Evolutionary conservation across 495 filamentous ascomycete species (phyloP), one percentile per base, ranked within the genome.

Genomic region (Clohesyomyces aquaticus): DNA sequence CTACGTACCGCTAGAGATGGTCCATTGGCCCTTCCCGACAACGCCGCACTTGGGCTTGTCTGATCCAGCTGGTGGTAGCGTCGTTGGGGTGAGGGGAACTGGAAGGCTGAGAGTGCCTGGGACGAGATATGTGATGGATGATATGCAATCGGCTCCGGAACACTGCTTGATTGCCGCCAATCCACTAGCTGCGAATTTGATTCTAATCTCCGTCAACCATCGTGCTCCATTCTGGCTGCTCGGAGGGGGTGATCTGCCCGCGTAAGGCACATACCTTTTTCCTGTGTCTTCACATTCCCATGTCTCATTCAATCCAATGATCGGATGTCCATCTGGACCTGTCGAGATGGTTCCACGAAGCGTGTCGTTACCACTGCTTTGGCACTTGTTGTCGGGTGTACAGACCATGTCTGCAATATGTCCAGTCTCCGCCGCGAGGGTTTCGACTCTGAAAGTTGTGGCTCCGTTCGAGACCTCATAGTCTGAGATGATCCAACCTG

Each of bases 71-170:
- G 56, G 56, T 25, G 56, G 43, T 19, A 26, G 22, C 16, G 56
- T 42, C 45, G 38, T 25, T 38, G 56, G 56, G 8, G 56, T 59
- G n/a, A 59, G 46, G 23, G 56, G 56, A 19, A 59, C 21, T 12
- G 56, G 56, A 27, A 59, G 56, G 18, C 27, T 50, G 19, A 59
- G 46, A 12, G 22, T 59, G 4, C 56, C 56, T 25, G 19, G 21
- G 9, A 41, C 45, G 27, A 59, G 43, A 50, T 59, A 59, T 9
- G 56, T 35, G 18, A 59, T 59, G 2, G 56, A 45, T 4, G 56
- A 59, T 1, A 42, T 19, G 19, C 56, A 59, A 12, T 59, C 27
- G 41, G 3, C 9, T 14, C 56, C 45, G 2, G 46, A n/a, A 26
- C 56, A 59, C 23, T 41, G 38, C 4, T 42, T 59, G 46, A 59